Evolutionary conservation across 1,284 basidiomycete genomes (phyloP), one percentile per base, ranked within the genome.

Genomic region (Ceratobasidium sp.): DNA sequence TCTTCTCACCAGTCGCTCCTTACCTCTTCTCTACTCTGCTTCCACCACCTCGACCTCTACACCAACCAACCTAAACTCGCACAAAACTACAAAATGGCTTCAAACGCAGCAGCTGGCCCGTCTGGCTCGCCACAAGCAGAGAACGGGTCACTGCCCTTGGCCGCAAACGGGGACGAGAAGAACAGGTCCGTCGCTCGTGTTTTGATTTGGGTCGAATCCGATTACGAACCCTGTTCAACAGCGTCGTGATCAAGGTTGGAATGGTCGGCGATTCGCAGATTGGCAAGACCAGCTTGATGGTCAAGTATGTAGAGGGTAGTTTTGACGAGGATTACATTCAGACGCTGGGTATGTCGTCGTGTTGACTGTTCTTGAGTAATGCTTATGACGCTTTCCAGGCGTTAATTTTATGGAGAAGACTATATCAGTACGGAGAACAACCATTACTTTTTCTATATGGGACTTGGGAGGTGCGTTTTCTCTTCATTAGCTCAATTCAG

Each of bases 371-470:
- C 68, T 44, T 57, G 52, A 11, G 52, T 25, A 0, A 44, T 65
- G 56, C 57, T 64, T 22, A 69, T 62, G 37, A 59, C 15, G 19
- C 37, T 29, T 65, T 64, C 34, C 79, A 95, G 94, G 96, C 86
- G 97, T 98, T 86, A 98, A 98, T 86, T 98, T 98, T 85, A 98
- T 99, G 97, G 97, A 98, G 87, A 98, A 98, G 88, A 96, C 96
- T 49, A 98, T 99, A 81, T 94, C 94, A 76, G 97, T 99, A 80
- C 91, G 97, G 80, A 93, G 97, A 84, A 99, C 97, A 73, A 97
- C 98, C 76, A 98, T 99, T 86, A 99, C 96, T 1, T 99, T 99
- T 86, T 98, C 96, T 80, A 98, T 99, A 84, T 99, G 97, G 97
- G 97, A 99, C 88, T 87, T 99, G 62, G 97, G 97, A 80, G 96